Evolutionary conservation across 2,329 filamentous ascomycete species (phyloP).

Genomic region (Xylogone sp.): DNA sequence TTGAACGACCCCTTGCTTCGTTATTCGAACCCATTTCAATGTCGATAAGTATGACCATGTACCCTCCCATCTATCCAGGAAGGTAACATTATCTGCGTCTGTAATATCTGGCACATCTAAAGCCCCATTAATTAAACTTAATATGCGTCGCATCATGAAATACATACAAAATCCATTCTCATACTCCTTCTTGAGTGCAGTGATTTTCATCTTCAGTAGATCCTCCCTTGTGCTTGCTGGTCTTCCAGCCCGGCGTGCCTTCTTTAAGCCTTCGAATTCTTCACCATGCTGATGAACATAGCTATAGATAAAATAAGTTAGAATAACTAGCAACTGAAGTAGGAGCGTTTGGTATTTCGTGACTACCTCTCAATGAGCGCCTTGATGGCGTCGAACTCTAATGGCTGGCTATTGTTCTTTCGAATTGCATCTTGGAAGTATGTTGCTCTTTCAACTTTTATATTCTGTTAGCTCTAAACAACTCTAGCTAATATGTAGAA

Average conservation of each 20-base stretch:
- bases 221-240: conserved; percentile 77
- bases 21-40: conserved; percentile 73
- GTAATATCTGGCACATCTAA: conserved; percentile 72
- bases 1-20: conserved; percentile 58
- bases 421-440: conserved; percentile 69
- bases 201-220: conserved; percentile 67
- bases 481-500: not conserved
- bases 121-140: conserved; percentile 11
- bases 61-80: conserved; percentile 73
- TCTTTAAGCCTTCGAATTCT: conserved; percentile 62
- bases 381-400: conserved; percentile 55
- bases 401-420: conserved; percentile 44
- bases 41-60: conserved; percentile 77
- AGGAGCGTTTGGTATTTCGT: conserved; percentile 31
- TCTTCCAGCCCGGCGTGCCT: conserved; percentile 70
- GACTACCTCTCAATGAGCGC: conserved; percentile 58
- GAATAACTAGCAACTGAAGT: not conserved
- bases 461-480: conserved; percentile 8
- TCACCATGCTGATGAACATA: conserved; percentile 68
- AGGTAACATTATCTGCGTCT: conserved; percentile 58
- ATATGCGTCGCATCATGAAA: not conserved
- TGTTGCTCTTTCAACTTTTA: conserved; percentile 59
- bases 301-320: conserved; percentile 36
- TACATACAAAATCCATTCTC: conserved; percentile 73
- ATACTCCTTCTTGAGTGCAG: conserved; percentile 73